Evolutionary conservation across 768 basidiomycete species (phyloP), one percentile per base, ranked within the genome.

Genomic region (Tulasnella sp.): DNA sequence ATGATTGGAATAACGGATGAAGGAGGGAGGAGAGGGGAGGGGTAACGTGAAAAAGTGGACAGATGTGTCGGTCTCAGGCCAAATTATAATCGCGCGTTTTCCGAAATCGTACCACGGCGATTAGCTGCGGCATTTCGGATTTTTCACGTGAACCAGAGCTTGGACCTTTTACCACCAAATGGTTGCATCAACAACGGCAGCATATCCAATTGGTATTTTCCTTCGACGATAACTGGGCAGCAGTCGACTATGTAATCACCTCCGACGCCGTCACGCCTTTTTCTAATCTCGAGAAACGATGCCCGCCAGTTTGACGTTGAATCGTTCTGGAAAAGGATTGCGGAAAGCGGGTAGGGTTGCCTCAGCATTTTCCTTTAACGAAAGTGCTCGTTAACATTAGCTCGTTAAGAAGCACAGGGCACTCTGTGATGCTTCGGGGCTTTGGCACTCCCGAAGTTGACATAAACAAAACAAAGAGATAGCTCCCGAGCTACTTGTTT

Each of bases 71-170:
- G 69, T 70, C 69, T 3, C 19, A 70, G 37, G 36, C 22, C 40
- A 29, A 70, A 70, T 31, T 38, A 12, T 34, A 39, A 70, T 70
- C 22, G 22, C 36, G 69, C n/a, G 12, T 70, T 70, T 70, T 38
- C 11, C 37, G 36, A 70, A 70, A 70, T 70, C 69, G 36, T 70
- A 38, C 69, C 69, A 70, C 40, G 69, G 69, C 29, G 58, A 25
- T 64, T 25, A 25, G 8, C 2, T 12, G 15, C 58, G 58, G 58
- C 6, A 15, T 64, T 64, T 64, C 58, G 58, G 58, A 31, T 34
- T 64, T 42, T 64, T 64, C 58, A 64, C 58, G 58, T 64, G 58
- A 19, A 45, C n/a, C 49, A 22, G 22, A 49, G 49, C n/a, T n/a
- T 49, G 49, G 49, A 49, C 49, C 49, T 64, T 3, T 25, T 54